phyloP scores from a whole-genome alignment of 495 filamentous ascomycete genomes.

The Neurospora sp. region DNA sequence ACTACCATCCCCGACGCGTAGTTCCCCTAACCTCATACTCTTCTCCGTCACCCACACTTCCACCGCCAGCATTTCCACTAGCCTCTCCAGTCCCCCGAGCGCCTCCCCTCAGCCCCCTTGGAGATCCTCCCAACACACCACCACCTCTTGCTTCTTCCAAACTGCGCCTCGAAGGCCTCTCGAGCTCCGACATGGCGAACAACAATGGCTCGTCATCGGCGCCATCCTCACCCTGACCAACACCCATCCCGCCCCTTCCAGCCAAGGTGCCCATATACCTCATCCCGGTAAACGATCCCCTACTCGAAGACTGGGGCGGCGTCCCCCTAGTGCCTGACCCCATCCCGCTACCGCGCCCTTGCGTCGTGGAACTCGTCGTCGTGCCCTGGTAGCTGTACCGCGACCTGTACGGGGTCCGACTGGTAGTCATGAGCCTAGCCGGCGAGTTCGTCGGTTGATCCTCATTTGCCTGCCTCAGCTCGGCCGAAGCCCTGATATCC shows the following conservation, averaged over 20 bases:
- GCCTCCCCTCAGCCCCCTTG: neutral
- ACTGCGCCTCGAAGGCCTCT: conserved; percentile 55
- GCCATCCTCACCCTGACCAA: conserved; percentile 36
- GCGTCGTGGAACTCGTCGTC: neutral
- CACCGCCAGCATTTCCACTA: neutral
- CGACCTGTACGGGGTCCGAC: conserved; percentile 21
- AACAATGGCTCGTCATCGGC: conserved; percentile 72
- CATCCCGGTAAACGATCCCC: conserved; percentile 26
- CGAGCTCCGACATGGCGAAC: conserved; percentile 84
- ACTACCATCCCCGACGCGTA: neutral
- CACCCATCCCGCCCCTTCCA: conserved; percentile 44
- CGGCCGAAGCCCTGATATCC: conserved; percentile 30
- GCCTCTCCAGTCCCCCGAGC: neutral
- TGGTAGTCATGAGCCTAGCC: conserved; percentile 9
- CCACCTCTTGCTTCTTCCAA: conserved; percentile 56
- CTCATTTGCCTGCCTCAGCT: conserved; percentile 23
- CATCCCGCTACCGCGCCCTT: conserved; percentile 3
- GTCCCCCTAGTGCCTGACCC: conserved; percentile 9
- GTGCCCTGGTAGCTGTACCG: conserved; percentile 12
- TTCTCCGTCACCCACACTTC: neutral
- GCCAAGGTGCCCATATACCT: conserved; percentile 25
- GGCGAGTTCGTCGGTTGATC: conserved; percentile 19
- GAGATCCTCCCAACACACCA: neutral
- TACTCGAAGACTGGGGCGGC: conserved; percentile 21
- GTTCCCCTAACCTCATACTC: neutral